Evolutionary conservation across 805 yeast species (phyloP).

Genomic region (Tetrapisispora phaffii): DNA sequence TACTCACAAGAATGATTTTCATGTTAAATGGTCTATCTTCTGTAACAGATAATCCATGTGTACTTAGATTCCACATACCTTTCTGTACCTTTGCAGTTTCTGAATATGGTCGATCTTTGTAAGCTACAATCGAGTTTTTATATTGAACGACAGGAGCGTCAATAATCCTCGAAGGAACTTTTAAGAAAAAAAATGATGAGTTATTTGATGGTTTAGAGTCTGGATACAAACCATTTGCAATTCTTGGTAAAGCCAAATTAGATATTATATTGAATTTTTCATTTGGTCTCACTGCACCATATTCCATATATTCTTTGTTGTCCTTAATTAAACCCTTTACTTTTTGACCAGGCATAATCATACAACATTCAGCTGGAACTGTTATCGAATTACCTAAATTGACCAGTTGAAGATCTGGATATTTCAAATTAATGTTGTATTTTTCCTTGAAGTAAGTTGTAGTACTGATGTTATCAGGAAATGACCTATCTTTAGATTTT

Average conservation of each 20-base stretch:
- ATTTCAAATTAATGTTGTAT: conserved; percentile 13
- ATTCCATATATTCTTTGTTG: conserved; percentile 12
- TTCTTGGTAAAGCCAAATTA: conserved; percentile 14
- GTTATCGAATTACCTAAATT: conserved; percentile 13
- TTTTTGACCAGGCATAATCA: conserved; percentile 19
- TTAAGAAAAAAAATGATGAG: conserved; percentile 9
- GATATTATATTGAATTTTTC: conserved; percentile 14
- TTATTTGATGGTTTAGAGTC: conserved; percentile 2
- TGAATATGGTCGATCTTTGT: conserved; percentile 13
- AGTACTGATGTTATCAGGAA: too few relatives aligned
- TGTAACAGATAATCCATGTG: conserved; percentile 10
- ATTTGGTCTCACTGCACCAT: conserved; percentile 16
- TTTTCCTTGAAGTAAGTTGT: conserved; percentile 11
- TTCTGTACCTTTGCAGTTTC: conserved; percentile 11
- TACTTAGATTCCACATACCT: conserved; percentile 16
- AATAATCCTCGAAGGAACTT: conserved; percentile 18
- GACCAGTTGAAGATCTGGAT: conserved; percentile 15
- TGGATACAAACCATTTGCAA: conserved; percentile 9
- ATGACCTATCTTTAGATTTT: conserved; percentile 7
- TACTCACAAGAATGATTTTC: conserved; percentile 13
- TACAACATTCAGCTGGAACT: conserved; percentile 17
- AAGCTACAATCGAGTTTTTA: conserved; percentile 5
- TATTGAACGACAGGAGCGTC: conserved; percentile 18
- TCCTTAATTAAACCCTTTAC: conserved; percentile 13
- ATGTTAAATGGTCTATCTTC: conserved; percentile 6